Evolutionary conservation across 805 yeast genomes (phyloP).

Genomic region (Saccharomycopsis oosterbeekiorum): DNA sequence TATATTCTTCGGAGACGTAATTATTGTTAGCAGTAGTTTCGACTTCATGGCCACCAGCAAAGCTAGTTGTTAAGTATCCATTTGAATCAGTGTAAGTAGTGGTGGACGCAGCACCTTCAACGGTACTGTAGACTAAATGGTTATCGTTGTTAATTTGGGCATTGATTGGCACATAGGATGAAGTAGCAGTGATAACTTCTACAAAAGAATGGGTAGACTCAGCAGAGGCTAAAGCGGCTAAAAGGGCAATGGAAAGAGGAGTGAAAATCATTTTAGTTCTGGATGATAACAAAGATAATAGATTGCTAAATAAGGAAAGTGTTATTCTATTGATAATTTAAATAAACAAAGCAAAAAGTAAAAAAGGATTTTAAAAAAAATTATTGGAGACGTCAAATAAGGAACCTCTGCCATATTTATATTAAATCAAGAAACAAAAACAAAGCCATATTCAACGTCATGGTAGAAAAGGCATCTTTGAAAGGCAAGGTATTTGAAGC

Average conservation of each 20-base stretch:
- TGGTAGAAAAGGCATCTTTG: neutral
- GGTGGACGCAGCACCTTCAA: slow-evolving; percentile 10
- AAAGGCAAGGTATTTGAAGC: no score
- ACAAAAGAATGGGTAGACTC: slow-evolving; percentile 6
- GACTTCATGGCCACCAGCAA: slow-evolving; percentile 12
- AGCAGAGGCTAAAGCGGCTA: slow-evolving; percentile 3
- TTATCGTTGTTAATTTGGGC: slow-evolving; percentile 11
- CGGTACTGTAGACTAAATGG: slow-evolving; percentile 14
- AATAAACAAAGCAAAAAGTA: no score
- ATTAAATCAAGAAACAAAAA: no score
- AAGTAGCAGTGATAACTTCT: slow-evolving; percentile 9
- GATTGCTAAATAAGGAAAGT: no score
- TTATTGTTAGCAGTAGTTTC: slow-evolving; percentile 16
- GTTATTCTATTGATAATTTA: no score
- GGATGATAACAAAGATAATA: neutral
- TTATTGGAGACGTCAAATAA: no score
- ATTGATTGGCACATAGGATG: slow-evolving; percentile 13
- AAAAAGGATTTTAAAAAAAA: no score
- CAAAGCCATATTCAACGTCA: no score
- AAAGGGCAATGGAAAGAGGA: neutral
- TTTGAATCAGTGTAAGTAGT: slow-evolving; percentile 7
- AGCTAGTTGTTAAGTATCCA: slow-evolving; percentile 12
- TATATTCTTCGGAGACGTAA: slow-evolving; percentile 6
- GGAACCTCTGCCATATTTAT: no score
- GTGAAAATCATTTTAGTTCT: neutral